These are phyloP conservation scores for Fusarium sarcochroum DNA, from an alignment of 2,329 filamentous ascomycete genomes.

Conservation along the genomic window DNA sequence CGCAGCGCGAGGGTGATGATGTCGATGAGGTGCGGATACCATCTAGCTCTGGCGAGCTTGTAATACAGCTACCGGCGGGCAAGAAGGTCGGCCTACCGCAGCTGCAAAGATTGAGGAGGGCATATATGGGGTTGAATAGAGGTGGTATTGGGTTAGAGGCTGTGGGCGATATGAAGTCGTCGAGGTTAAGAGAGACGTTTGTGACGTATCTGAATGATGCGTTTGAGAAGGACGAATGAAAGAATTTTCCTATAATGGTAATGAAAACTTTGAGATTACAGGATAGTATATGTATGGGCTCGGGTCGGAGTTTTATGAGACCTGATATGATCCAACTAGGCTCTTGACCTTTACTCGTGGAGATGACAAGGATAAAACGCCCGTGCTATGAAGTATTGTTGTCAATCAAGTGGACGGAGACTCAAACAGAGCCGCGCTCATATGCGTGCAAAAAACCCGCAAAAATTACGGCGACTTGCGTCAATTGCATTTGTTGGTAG, in stretches of 20 bases:
- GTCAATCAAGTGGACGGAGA: too few species aligned
- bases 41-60: slow-evolving; percentile 57
- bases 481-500: not conserved
- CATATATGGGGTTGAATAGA: slow-evolving; percentile 83
- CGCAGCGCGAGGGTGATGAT: slow-evolving; percentile 76
- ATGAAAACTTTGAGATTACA: not conserved
- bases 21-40: slow-evolving; percentile 69
- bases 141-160: slow-evolving; percentile 74
- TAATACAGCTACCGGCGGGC: slow-evolving; percentile 73
- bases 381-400: too few species aligned
- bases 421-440: too few species aligned
- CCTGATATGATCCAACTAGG: not conserved
- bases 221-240: slow-evolving; percentile 70
- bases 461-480: not conserved
- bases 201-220: slow-evolving; percentile 76
- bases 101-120: slow-evolving; percentile 81
- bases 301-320: not conserved
- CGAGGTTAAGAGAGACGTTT: slow-evolving; percentile 73
- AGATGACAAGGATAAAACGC: not conserved
- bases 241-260: not conserved
- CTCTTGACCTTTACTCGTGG: not conserved
- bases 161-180: slow-evolving; percentile 67
- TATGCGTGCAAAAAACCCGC: too few species aligned
- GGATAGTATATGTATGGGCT: not conserved
- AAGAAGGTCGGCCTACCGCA: slow-evolving; percentile 79